Conservation (phyloP, 225 moss, liverwort and hornwort genomes). For the Bryum argenteum region DNA sequence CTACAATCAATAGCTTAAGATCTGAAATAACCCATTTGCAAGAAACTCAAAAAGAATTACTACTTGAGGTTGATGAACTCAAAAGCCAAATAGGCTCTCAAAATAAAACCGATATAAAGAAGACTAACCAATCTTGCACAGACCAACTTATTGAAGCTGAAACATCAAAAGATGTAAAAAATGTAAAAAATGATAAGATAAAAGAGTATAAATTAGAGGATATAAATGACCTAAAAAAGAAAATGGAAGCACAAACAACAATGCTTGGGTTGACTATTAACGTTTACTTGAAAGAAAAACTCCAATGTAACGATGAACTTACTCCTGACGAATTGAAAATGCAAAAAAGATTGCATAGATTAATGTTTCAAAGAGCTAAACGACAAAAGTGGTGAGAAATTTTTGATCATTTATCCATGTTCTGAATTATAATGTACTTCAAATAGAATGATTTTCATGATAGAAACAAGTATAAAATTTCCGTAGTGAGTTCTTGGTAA, state of each 20-base stretch:
- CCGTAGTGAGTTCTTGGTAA: no score
- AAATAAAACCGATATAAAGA: neutral
- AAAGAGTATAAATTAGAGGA: neutral
- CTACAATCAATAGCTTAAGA: neutral
- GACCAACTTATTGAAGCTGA: conserved; percentile 18
- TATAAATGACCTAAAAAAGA: conserved; percentile 23
- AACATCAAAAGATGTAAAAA: neutral
- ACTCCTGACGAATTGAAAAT: conserved; percentile 45
- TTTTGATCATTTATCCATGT: neutral
- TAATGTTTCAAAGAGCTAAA: conserved; percentile 27
- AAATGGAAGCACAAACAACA: conserved; percentile 39
- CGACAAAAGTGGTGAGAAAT: conserved; percentile 24
- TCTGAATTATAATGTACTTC: neutral
- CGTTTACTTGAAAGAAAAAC: conserved; percentile 41
- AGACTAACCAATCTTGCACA: neutral
- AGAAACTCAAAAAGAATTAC: conserved; percentile 14
- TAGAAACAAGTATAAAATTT: no score
- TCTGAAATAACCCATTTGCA: conserved; percentile 19
- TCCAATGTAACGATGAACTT: neutral
- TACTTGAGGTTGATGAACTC: conserved; percentile 11
- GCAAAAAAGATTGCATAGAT: conserved; percentile 38
- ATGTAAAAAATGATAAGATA: neutral
- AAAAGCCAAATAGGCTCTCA: conserved; percentile 6
- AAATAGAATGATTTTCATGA: no score
- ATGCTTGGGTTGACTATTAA: conserved; percentile 37